phyloP scores from a whole-genome alignment of 1,284 basidiomycete genomes.

The Thecaphora thlaspeos region DNA sequence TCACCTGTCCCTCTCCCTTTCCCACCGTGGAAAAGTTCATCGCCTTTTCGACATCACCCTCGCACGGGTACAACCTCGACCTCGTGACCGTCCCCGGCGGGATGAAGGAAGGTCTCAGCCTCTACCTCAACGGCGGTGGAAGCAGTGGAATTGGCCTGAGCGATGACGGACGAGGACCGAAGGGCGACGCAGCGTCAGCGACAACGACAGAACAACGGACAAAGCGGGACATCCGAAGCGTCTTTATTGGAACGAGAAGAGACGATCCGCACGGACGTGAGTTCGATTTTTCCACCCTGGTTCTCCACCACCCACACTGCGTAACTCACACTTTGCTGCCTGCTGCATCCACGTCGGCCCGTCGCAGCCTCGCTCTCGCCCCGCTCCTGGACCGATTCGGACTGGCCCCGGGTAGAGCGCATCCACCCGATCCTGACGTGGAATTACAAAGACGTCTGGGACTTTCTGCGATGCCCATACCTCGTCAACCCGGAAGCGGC shows the following conservation, averaged over 20 bases:
- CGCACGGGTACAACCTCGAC: constrained; percentile 72
- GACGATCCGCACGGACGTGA: constrained; percentile 79
- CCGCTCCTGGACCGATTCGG: constrained; percentile 55
- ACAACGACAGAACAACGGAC: not conserved
- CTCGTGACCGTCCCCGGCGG: constrained; percentile 74
- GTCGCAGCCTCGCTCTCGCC: constrained; percentile 12
- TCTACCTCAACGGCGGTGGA: constrained; percentile 65
- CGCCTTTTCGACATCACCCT: constrained; percentile 61
- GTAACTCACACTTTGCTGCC: too few relatives aligned
- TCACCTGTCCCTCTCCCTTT: constrained; percentile 86
- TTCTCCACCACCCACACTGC: too few relatives aligned
- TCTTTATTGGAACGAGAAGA: constrained; percentile 82
- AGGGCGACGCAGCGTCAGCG: not conserved
- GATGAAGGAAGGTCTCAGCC: constrained; percentile 77
- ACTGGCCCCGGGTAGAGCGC: constrained; percentile 85
- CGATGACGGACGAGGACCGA: not conserved
- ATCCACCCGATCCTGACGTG: constrained; percentile 96
- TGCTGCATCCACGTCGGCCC: too few relatives aligned
- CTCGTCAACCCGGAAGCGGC: constrained; percentile 60
- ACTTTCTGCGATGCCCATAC: constrained; percentile 72
- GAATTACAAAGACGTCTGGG: constrained; percentile 86
- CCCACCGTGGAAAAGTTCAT: constrained; percentile 81
- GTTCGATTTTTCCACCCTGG: too few relatives aligned
- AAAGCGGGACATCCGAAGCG: constrained; percentile 66
- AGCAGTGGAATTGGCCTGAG: constrained; percentile 6